Base-by-base conservation (phyloP, 208 protist species). In the Wallacemonas sp. region DNA sequence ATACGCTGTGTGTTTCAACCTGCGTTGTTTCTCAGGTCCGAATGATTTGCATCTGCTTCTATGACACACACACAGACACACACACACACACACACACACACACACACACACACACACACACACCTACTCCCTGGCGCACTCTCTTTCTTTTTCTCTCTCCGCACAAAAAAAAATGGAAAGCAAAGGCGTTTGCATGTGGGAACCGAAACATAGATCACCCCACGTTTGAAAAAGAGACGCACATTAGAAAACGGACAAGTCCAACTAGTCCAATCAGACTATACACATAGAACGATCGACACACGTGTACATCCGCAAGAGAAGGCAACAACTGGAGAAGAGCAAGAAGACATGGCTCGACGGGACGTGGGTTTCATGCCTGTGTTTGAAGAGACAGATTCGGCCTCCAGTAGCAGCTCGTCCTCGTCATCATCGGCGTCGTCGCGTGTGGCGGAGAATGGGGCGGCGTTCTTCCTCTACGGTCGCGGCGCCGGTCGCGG, bases 321-420 rank as follows among this genome's bases (percentile, higher is more conserved):
- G n/a, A n/a, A n/a, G n/a, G n/a, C n/a, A 41, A 41, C 10, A 41
- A 41, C 14, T 41, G 36, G 7, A 41, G 14, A 41, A 41, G 36
- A 41, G 14, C 36, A 41, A 16, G 0, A 41, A 41, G 10, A 41
- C 10, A 41, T 39, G 52, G 1, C 29, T 16, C 12, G 14, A 4
- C 29, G 52, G 7, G 18, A 28, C 18, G 32, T 26, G 0, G 52
- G 52, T 4, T 11, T 31, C 25, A 25, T 65, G 18, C 38, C 38
- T 39, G 61, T 65, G 16, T 65, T 65, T 25, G 44, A 65, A 22
- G 61, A 65, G 3, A 65, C 61, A 52, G 61, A 65, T 10, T 42
- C 26, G 4, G 14, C 8, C 32, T 25, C 52, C 32, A 7, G 4
- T 8, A 3, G 41, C 61, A 50, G 39, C 61, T 28, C 20, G 4